These are phyloP conservation scores for Taxillus chinensis DNA, from an alignment of 164 flowering plant genomes.

Conservation along the genomic window DNA sequence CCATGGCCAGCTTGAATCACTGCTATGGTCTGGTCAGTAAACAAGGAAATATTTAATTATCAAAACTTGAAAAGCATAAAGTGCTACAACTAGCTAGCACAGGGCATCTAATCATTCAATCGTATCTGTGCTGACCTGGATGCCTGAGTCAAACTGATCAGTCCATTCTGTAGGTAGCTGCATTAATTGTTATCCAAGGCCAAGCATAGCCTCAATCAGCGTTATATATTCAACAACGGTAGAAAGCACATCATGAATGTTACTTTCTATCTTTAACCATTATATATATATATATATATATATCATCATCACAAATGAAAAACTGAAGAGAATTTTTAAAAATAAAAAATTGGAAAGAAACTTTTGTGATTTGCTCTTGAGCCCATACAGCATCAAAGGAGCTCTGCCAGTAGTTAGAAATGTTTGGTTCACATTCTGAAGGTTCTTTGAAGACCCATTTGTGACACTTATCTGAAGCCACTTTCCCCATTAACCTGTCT, in stretches of 20 bases:
- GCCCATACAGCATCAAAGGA: conserved; percentile 95
- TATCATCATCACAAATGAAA: no score
- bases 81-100: background rate
- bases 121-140: conserved; percentile 52
- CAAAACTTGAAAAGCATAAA: background rate
- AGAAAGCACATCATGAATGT: background rate
- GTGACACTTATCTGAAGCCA: conserved; percentile 99
- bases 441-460: conserved; percentile 99
- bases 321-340: background rate
- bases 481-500: conserved; percentile 97
- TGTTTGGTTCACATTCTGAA: conserved; percentile 84
- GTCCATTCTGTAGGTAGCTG: conserved; percentile 99
- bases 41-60: background rate
- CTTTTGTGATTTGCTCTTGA: background rate
- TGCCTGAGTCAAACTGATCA: conserved; percentile 97
- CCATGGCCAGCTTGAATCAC: conserved; percentile 99
- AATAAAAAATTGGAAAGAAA: background rate
- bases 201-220: conserved; percentile 9
- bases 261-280: no score
- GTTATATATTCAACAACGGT: conserved; percentile 1
- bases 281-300: no score
- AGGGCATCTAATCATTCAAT: no score
- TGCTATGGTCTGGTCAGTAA: conserved; percentile 71
- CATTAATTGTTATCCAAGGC: conserved; percentile 20
- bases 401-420: conserved; percentile 99